phyloP scores from a whole-genome alignment of 495 filamentous ascomycete genomes.

The Immersiella caudata region DNA sequence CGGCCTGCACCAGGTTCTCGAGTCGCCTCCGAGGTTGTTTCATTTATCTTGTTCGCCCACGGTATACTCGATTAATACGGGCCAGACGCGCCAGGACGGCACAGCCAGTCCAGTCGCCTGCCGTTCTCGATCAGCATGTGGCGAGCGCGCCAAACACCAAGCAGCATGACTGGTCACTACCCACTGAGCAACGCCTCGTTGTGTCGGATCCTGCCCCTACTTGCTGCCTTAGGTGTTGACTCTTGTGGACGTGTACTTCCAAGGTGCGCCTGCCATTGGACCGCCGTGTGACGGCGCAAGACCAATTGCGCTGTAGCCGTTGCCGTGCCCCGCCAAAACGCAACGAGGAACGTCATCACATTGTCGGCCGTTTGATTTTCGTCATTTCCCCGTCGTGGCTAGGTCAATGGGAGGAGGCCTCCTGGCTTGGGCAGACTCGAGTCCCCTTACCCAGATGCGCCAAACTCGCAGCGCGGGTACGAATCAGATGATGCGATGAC shows the following conservation, averaged over 20 bases:
- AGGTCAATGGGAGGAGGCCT: neutral
- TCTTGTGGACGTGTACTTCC: no score
- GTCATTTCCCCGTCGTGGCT: neutral
- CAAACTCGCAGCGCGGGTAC: neutral
- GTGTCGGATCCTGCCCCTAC: neutral
- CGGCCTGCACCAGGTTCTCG: neutral
- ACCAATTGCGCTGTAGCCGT: neutral
- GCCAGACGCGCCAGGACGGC: neutral
- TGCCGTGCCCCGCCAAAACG: no score
- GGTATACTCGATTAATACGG: neutral
- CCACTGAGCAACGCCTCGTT: neutral
- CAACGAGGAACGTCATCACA: no score
- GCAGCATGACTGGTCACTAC: neutral
- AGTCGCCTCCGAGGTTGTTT: neutral
- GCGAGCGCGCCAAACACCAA: neutral
- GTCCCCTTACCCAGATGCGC: neutral
- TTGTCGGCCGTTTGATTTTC: neutral
- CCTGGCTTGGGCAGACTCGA: neutral
- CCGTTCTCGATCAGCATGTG: neutral
- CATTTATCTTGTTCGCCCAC: neutral
- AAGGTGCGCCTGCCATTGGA: no score
- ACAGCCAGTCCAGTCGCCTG: neutral
- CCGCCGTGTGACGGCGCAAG: no score
- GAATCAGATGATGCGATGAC: neutral
- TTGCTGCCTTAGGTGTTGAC: neutral